Percentiles rank a stretch among this genome's conserved stretches.
phyloP scores from a whole-genome alignment of 2,329 filamentous ascomycete genomes.

The Didymella arachidicola region DNA sequence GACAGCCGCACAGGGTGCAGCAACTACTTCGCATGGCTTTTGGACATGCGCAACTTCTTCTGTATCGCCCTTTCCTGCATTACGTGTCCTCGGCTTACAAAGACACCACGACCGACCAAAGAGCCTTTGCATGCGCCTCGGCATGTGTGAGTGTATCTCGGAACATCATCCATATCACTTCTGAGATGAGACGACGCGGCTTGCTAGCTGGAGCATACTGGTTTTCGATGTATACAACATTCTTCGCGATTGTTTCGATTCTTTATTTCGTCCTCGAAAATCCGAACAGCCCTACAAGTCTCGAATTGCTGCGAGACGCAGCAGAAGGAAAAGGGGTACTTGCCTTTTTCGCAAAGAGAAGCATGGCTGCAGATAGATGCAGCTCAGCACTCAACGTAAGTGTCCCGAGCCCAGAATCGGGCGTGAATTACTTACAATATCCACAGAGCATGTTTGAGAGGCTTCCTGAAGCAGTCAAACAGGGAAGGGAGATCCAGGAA shows the following conservation, averaged over 20 bases:
- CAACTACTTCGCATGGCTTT: conserved; percentile 81
- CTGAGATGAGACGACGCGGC: conserved; percentile 77
- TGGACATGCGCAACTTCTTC: conserved; percentile 81
- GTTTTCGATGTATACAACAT: conserved; percentile 86
- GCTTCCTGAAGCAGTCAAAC: conserved; percentile 74
- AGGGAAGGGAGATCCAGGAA: conserved; percentile 37
- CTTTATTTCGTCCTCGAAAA: conserved; percentile 84
- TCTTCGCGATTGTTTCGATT: conserved; percentile 80
- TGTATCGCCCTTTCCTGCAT: conserved; percentile 84
- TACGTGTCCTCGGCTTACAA: conserved; percentile 72
- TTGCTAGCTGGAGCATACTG: conserved; percentile 83
- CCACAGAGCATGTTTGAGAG: conserved; percentile 80
- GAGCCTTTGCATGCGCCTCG: conserved; percentile 77
- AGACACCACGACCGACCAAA: conserved; percentile 68
- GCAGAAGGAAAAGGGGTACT: conserved; percentile 84
- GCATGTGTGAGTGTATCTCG: conserved; percentile 71
- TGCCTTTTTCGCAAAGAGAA: conserved; percentile 78
- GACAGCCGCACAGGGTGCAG: conserved; percentile 60
- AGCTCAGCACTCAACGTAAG: conserved; percentile 77
- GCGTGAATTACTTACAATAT: conserved; percentile 19
- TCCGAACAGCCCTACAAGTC: conserved; percentile 74
- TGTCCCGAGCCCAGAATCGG: conserved; percentile 14
- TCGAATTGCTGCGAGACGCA: conserved; percentile 86
- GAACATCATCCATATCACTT: conserved; percentile 81
- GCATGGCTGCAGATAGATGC: conserved; percentile 87